phyloP scores from a whole-genome alignment of 1,139 yeast species.

The Diutina pseudorugosa region DNA sequence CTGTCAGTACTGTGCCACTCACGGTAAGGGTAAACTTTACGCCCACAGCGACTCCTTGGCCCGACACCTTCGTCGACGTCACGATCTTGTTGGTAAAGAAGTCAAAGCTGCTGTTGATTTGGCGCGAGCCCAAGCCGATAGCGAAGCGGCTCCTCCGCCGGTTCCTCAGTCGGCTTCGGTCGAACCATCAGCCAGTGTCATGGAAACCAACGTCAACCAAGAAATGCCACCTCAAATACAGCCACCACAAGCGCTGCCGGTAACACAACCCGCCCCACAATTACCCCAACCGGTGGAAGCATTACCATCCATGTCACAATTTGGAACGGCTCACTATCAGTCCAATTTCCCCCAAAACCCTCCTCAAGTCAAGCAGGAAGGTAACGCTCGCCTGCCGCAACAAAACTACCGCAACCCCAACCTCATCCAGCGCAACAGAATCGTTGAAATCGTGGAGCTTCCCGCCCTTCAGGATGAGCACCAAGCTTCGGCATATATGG shows the following conservation, averaged over 20 bases:
- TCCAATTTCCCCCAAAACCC: not conserved
- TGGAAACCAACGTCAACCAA: not conserved
- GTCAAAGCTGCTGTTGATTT: slow-evolving; percentile 35
- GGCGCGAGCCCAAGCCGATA: slow-evolving; percentile 20
- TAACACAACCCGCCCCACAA: not conserved
- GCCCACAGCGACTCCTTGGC: slow-evolving; percentile 37
- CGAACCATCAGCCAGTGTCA: not conserved
- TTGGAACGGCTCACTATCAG: not conserved
- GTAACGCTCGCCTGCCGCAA: not conserved
- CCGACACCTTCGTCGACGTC: slow-evolving; percentile 33
- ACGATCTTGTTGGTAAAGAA: slow-evolving; percentile 35
- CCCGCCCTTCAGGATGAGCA: not conserved
- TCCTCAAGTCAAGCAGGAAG: not conserved
- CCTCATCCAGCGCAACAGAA: slow-evolving; percentile 1
- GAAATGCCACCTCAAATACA: not conserved
- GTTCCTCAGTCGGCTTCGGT: not conserved
- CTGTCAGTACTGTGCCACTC: slow-evolving; percentile 29
- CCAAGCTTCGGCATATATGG: not conserved
- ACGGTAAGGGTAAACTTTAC: slow-evolving; percentile 29
- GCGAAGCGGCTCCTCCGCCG: not conserved
- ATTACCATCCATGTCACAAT: not conserved
- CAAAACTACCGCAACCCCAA: not conserved
- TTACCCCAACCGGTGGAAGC: not conserved
- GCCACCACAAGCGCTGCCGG: not conserved
- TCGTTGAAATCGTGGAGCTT: slow-evolving; percentile 1